Conservation (phyloP, 768 basidiomycete genomes). For the Calvatia gigantea region DNA sequence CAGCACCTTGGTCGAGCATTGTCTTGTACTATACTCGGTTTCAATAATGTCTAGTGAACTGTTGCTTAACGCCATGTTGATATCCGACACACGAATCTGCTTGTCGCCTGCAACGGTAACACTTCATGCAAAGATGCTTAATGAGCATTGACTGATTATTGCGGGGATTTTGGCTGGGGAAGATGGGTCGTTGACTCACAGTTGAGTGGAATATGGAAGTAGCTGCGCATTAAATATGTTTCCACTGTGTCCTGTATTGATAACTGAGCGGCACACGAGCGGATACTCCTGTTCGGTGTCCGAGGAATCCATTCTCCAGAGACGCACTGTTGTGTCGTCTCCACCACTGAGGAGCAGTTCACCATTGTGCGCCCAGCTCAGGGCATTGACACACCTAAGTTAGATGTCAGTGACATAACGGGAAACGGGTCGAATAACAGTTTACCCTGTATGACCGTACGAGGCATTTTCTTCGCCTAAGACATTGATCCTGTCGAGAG, state of each 20-base stretch:
- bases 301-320: conserved; percentile 68
- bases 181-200: conserved; percentile 42
- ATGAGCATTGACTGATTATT: conserved; percentile 16
- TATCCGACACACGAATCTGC: conserved; percentile 77
- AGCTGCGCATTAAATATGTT: conserved; percentile 87
- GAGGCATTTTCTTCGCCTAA: conserved; percentile 50
- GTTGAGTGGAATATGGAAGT: conserved; percentile 73
- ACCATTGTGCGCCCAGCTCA: conserved; percentile 70
- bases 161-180: background rate
- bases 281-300: conserved; percentile 50
- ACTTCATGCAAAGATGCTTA: conserved; percentile 29
- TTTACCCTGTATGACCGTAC: conserved; percentile 69
- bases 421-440: background rate
- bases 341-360: conserved; percentile 65
- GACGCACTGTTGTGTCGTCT: conserved; percentile 73
- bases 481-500: conserved; percentile 67
- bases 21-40: conserved; percentile 38
- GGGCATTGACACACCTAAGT: conserved; percentile 69
- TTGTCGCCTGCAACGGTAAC: conserved; percentile 73
- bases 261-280: conserved; percentile 62
- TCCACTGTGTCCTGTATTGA: conserved; percentile 72
- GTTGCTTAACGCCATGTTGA: conserved; percentile 38
- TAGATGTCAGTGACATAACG: background rate
- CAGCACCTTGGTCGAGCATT: conserved; percentile 51
- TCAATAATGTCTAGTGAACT: conserved; percentile 38